Conservation (phyloP, 441 rosid species). For the Kokia cookei region DNA sequence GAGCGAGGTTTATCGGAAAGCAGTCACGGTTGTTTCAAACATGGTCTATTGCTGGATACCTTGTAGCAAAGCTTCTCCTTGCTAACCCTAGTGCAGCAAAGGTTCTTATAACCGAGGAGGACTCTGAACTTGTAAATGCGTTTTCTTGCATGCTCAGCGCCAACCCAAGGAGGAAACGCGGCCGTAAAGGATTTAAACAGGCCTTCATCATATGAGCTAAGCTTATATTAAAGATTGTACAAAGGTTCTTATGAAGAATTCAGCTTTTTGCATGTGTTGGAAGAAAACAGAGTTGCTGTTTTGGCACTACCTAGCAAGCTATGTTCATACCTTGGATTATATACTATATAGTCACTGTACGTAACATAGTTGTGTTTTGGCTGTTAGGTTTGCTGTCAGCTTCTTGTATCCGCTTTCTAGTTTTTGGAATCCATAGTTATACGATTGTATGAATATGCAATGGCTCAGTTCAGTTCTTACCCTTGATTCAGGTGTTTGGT, state of each 20-base stretch:
- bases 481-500: too few relatives aligned
- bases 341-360: too few relatives aligned
- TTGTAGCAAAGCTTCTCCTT: slow-evolving; percentile 58
- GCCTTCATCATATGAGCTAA: slow-evolving; percentile 49
- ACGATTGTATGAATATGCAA: too few relatives aligned
- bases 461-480: too few relatives aligned
- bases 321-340: too few relatives aligned
- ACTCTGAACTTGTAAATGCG: slow-evolving; percentile 41
- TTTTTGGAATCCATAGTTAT: too few relatives aligned
- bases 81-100: slow-evolving; percentile 54
- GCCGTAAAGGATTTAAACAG: slow-evolving; percentile 40
- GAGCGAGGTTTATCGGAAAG: slow-evolving; percentile 58
- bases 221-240: not conserved
- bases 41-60: slow-evolving; percentile 68
- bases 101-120: slow-evolving; percentile 51
- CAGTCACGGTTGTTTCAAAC: slow-evolving; percentile 58
- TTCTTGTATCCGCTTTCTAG: too few relatives aligned
- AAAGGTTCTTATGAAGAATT: not conserved
- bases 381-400: too few relatives aligned
- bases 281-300: not conserved
- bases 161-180: slow-evolving; percentile 55
- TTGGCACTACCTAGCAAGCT: too few relatives aligned
- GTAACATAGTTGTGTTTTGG: too few relatives aligned
- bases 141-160: slow-evolving; percentile 62
- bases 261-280: not conserved